phyloP scores from a whole-genome alignment of 2,329 filamentous ascomycete genomes.

The Colletotrichum somersetense region DNA sequence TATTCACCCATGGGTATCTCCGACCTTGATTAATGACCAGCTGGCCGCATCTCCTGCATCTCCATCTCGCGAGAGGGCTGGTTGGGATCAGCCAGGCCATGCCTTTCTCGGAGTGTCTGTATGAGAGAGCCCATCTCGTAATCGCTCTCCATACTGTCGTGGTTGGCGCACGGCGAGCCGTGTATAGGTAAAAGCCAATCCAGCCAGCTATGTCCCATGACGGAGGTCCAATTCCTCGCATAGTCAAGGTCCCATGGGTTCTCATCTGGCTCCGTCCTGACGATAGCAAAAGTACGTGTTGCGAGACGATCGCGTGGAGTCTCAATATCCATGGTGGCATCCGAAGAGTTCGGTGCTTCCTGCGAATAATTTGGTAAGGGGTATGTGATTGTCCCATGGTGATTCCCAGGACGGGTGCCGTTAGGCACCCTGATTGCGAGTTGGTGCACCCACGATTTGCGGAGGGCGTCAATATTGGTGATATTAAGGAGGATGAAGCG shows the following conservation, averaged over 20 bases:
- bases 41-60: constrained; percentile 46
- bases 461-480: constrained; percentile 87
- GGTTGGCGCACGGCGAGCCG: constrained; percentile 79
- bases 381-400: constrained; percentile 69
- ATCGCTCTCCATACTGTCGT: constrained; percentile 74
- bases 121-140: constrained; percentile 77
- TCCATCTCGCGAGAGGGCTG: constrained; percentile 47
- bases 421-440: constrained; percentile 80
- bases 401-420: constrained; percentile 55
- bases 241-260: constrained; percentile 88
- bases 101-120: constrained; percentile 63
- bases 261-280: constrained; percentile 78
- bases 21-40: constrained; percentile 7
- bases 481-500: constrained; percentile 79
- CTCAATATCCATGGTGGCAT: constrained; percentile 20
- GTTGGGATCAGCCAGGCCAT: constrained; percentile 49
- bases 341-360: constrained; percentile 21
- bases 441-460: constrained; percentile 72
- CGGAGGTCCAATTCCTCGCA: constrained; percentile 78
- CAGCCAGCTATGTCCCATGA: constrained; percentile 79
- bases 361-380: constrained; percentile 58
- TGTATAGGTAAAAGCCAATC: constrained; percentile 88
- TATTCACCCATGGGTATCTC: constrained; percentile 20
- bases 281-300: constrained; percentile 80
- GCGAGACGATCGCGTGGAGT: constrained; percentile 58